phyloP scores from a whole-genome alignment of 2,329 filamentous ascomycete genomes.

The Aurifilum marmelostoma region DNA sequence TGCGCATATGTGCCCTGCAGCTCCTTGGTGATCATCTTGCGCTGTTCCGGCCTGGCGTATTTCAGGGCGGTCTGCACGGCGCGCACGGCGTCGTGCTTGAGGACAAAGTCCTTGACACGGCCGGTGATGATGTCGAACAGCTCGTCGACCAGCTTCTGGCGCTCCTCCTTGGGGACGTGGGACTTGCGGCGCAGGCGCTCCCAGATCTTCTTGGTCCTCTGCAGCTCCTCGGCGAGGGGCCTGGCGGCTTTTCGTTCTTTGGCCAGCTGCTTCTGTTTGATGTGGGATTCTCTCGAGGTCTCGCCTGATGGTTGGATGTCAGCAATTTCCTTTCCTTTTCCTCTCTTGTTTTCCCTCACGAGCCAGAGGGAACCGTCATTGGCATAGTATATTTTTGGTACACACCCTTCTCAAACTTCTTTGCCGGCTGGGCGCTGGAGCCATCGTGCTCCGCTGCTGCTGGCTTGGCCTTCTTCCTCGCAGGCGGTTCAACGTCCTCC shows the following conservation, averaged over 20 bases:
- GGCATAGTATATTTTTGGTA: neutral
- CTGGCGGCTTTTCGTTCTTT: conserved; percentile 91
- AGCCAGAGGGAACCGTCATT: no score
- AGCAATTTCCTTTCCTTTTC: neutral
- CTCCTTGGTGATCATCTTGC: conserved; percentile 84
- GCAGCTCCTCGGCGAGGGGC: conserved; percentile 87
- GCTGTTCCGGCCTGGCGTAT: conserved; percentile 84
- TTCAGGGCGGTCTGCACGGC: conserved; percentile 97
- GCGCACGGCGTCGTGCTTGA: conserved; percentile 98
- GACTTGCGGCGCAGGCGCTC: conserved; percentile 91
- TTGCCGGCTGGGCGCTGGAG: conserved; percentile 36
- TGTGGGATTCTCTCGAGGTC: conserved; percentile 83
- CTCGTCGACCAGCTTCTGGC: conserved; percentile 84
- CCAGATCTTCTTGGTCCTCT: conserved; percentile 95
- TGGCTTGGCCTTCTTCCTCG: conserved; percentile 43
- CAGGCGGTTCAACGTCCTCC: conserved; percentile 44
- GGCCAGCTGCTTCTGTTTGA: conserved; percentile 86
- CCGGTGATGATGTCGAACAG: conserved; percentile 91
- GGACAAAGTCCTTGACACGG: conserved; percentile 90
- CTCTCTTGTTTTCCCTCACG: no score
- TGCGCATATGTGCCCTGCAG: conserved; percentile 82
- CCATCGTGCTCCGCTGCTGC: conserved; percentile 34
- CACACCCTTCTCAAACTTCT: conserved; percentile 44
- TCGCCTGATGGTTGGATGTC: conserved; percentile 47
- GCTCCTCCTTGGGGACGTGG: conserved; percentile 86